Evolutionary conservation across 495 filamentous ascomycete species (phyloP).

Genomic region (Aspergillus bertholletiae): DNA sequence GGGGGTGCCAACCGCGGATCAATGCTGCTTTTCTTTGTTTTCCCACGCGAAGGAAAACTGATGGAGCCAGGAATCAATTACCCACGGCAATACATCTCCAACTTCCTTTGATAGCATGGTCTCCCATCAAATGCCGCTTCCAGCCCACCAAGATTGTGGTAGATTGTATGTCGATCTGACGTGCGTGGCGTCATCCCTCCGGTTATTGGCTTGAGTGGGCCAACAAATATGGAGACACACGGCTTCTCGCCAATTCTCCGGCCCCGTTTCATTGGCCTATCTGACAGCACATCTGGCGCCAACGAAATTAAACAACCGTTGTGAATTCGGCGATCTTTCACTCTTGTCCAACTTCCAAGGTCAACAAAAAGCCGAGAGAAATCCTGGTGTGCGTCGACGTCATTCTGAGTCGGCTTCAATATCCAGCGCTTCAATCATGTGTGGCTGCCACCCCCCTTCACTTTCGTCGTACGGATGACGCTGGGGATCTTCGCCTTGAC

Average conservation of each 20-base stretch:
- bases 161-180: constrained; percentile 12
- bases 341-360: not conserved
- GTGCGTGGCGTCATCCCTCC: constrained; percentile 17
- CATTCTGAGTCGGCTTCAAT: not conserved
- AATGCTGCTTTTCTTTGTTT: not conserved
- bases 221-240: constrained; percentile 3
- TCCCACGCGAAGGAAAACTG: not conserved
- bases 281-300: constrained; percentile 4
- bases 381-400: not conserved
- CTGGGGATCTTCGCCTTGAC: not conserved
- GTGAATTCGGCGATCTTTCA: constrained; percentile 1
- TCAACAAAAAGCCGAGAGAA: not conserved
- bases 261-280: constrained; percentile 2
- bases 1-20: not conserved
- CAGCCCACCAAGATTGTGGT: too few relatives aligned
- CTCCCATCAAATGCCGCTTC: too few relatives aligned
- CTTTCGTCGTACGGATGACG: constrained; percentile 6
- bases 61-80: not conserved
- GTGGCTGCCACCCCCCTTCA: not conserved
- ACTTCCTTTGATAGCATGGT: not conserved
- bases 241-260: not conserved
- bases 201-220: constrained; percentile 1
- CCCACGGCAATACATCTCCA: not conserved
- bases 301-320: constrained; percentile 7
- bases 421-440: not conserved